Evolutionary conservation across 2,329 filamentous ascomycete species (phyloP), one percentile per base, ranked within the genome.

Genomic region (Diaporthe sp.): DNA sequence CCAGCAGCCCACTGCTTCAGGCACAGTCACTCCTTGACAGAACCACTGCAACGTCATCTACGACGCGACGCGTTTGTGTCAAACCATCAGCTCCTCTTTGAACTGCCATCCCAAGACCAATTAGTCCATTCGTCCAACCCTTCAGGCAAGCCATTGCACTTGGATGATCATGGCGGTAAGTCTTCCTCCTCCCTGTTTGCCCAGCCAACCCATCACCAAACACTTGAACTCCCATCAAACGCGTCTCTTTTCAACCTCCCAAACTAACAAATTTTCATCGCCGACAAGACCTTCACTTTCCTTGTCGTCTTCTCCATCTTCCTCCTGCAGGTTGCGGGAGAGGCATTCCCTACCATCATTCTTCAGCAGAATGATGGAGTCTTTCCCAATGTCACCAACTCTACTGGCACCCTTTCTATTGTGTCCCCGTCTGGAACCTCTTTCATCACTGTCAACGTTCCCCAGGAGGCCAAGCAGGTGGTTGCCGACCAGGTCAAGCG

Each of bases 251-350:
- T 17, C 49, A 42, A 4, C 22, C 49, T 55, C 28, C n/a, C 12
- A 51, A 42, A 19, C 65, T 69, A 34, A 69, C 65, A 55, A 22
- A 13, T 8, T 5, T 53, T 25, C 3, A 10, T 4, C 34, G 4
- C 1, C 5, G 10, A 55, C 31, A 55, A 69, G 65, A 42, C 22
- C n/a, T 69, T 55, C 49, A 55, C 13, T 9, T 15, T 17, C 15
- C 49, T 69, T 28, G 17, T 55, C 65, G 15, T 55, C 49, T 42
- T 69, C 65, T 69, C 49, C 34, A 4, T 55, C n/a, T 53, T 55
- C 65, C 65, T 69, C 34, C 49, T 69, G 49, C 65, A 69, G 49
- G 65, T 53, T 31, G 65, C 65, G 2, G 65, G 65, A 28, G 31
- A 42, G 13, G 65, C 49, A 49, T 69, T 69, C 10, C 65, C 65